phyloP scores from a whole-genome alignment of 352 stramenopile species.

The Peronospora belbahrii region DNA sequence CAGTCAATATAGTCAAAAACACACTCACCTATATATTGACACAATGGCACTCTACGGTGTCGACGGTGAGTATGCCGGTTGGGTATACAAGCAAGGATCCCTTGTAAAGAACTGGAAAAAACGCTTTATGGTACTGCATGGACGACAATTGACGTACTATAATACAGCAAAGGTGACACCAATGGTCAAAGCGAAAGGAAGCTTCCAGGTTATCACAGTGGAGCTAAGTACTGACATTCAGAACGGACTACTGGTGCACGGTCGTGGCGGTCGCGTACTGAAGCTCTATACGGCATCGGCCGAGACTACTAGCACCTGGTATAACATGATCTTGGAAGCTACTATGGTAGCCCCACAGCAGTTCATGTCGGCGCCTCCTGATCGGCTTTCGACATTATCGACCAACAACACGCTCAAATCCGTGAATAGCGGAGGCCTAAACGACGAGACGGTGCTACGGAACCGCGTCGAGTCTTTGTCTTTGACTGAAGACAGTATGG shows the following conservation, averaged over 20 bases:
- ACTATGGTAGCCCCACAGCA: slow-evolving; percentile 23
- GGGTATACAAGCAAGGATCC: slow-evolving; percentile 81
- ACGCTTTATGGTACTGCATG: slow-evolving; percentile 74
- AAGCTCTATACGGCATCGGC: slow-evolving; percentile 82
- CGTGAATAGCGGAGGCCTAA: slow-evolving; percentile 23
- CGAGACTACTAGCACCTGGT: slow-evolving; percentile 62
- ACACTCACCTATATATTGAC: not conserved
- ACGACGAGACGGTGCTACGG: slow-evolving; percentile 48
- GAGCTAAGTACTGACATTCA: slow-evolving; percentile 76
- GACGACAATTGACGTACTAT: slow-evolving; percentile 82
- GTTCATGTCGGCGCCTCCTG: slow-evolving; percentile 13
- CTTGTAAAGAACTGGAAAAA: slow-evolving; percentile 83
- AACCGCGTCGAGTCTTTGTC: slow-evolving; percentile 49
- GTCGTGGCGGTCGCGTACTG: slow-evolving; percentile 68
- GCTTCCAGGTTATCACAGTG: slow-evolving; percentile 80
- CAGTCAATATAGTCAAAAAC: not conserved
- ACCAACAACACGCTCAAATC: slow-evolving; percentile 11
- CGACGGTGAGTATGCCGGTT: slow-evolving; percentile 57
- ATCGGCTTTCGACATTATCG: slow-evolving; percentile 44
- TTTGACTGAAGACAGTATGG: slow-evolving; percentile 30
- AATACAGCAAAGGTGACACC: slow-evolving; percentile 53
- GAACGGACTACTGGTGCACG: slow-evolving; percentile 76
- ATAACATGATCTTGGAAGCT: slow-evolving; percentile 67
- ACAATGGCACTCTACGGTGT: slow-evolving; percentile 31
- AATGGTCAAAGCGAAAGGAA: slow-evolving; percentile 66